A percentile compares a stretch with the other conserved stretches of the same genome.
Evolutionary conservation across 2,329 filamentous ascomycete species (phyloP).

Genomic region (Colletotrichum kahawae): DNA sequence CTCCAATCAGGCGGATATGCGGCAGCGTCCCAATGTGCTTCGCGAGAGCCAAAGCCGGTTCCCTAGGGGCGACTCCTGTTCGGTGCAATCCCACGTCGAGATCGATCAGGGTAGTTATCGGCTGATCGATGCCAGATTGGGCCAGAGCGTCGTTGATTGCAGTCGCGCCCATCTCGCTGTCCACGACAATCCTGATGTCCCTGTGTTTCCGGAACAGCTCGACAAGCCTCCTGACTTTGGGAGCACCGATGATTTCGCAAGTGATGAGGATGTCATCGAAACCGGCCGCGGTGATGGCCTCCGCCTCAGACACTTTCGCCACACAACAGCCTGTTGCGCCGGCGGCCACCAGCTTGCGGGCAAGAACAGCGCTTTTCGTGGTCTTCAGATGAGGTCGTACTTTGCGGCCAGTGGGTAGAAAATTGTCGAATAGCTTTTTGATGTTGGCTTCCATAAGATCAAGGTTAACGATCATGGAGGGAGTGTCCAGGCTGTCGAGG

Average conservation of each 20-base stretch:
- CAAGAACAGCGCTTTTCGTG: slow-evolving; percentile 52
- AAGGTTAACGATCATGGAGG: slow-evolving; percentile 60
- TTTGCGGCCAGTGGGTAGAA: slow-evolving; percentile 48
- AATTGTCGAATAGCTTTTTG: slow-evolving; percentile 45
- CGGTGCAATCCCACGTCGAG: background rate
- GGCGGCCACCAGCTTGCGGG: slow-evolving; percentile 45
- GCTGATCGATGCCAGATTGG: background rate
- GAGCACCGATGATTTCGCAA: background rate
- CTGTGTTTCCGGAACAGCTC: background rate
- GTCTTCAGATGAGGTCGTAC: slow-evolving; percentile 60
- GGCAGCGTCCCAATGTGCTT: slow-evolving; percentile 37
- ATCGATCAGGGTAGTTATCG: background rate
- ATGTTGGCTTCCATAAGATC: slow-evolving; percentile 58
- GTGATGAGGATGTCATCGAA: background rate
- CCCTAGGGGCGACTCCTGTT: background rate
- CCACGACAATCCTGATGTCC: background rate
- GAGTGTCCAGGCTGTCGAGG: slow-evolving; percentile 49
- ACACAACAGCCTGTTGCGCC: slow-evolving; percentile 57
- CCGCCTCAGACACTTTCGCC: slow-evolving; percentile 54
- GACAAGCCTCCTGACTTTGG: background rate
- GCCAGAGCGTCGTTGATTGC: background rate
- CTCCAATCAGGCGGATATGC: slow-evolving; percentile 49
- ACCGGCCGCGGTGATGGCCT: slow-evolving; percentile 39
- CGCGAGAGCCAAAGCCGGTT: slow-evolving; percentile 32
- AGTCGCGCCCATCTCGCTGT: background rate